Base-by-base conservation (phyloP, 345 rosid species). In the Arabis alpina region DNA sequence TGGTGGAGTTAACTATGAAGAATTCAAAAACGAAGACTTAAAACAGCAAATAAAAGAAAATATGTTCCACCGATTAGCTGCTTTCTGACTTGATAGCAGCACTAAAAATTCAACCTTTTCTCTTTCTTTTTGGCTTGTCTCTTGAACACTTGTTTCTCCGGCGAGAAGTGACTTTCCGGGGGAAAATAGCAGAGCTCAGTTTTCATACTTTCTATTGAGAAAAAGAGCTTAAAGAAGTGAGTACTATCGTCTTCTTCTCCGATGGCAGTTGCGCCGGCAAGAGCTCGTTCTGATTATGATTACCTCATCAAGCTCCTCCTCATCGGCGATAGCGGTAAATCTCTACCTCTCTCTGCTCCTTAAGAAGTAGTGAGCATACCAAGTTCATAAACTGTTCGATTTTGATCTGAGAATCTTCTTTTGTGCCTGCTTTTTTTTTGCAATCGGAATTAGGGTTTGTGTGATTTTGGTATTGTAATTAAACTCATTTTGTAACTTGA, bases 201-300 rank as follows among this genome's bases (percentile, higher is more conserved):
- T 40, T 13, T 1, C 2, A 6, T 7, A 15, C 64, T 49, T 15
- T 16, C 8, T 39, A 13, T 10, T 28, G 52, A 45, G 48, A 23
- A 45, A 63, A 24, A 34, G n/a, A n/a, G n/a, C n/a, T n/a, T n/a
- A n/a, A n/a, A n/a, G 53, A 10, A 54, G 64, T 8, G 34, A 54
- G 13, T 5, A 52, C 40, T 41, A 4, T 2, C 2, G 12, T 40
- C 68, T 50, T 40, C 68, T 50, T 59, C 61, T 50, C 3, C 32
- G 19, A 83, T 83, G 86, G 86, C 82, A 10, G 80, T 79, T 59
- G 76, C 82, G 34, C 82, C 86, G 23, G 73, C 76, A 13, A 82
- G 86, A 73, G 86, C 84, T 76, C 84, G 86, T 32, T 79, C 84
- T 36, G 84, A 83, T 69, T 83, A 83, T 55, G 86, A 83, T 76